Percentiles rank a stretch among this genome's conserved stretches.
Evolutionary conservation across 352 stramenopile species (phyloP).

Genomic region (Pythium rishiriense): DNA sequence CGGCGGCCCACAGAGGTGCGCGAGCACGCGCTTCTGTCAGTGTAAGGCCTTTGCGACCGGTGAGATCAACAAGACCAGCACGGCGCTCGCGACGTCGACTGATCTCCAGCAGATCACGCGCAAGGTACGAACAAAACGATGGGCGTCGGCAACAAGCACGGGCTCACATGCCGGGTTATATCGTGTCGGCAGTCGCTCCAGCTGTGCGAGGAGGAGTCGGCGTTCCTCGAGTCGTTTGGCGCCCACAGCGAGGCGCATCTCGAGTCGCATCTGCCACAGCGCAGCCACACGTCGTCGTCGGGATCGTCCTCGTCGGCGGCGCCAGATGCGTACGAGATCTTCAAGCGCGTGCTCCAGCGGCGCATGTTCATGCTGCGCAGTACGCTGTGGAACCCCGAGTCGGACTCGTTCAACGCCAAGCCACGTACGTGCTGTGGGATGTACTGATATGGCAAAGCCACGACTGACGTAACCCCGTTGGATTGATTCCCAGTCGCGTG

Average conservation of each 20-base stretch:
- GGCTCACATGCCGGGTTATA: too few relatives aligned
- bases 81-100: constrained; percentile 22
- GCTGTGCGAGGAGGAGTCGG: constrained; percentile 56
- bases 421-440: constrained; percentile 35
- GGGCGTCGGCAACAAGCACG: too few relatives aligned
- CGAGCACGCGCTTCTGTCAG: constrained; percentile 48
- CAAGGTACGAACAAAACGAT: constrained; percentile 34
- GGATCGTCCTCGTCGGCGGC: neutral
- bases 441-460: too few relatives aligned
- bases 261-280: neutral
- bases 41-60: constrained; percentile 33
- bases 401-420: constrained; percentile 55
- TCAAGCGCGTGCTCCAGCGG: constrained; percentile 54
- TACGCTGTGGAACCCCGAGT: constrained; percentile 70
- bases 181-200: constrained; percentile 60
- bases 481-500: too few relatives aligned
- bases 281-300: constrained; percentile 19
- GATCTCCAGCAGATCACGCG: constrained; percentile 60
- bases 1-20: constrained; percentile 34
- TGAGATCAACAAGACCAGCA: constrained; percentile 27
- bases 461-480: too few relatives aligned
- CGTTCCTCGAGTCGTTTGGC: constrained; percentile 56
- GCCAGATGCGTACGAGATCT: constrained; percentile 23
- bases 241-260: constrained; percentile 46
- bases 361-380: constrained; percentile 72